Percentiles rank a stretch among this genome's conserved stretches.
These are phyloP conservation scores for Backusella tarrabulga DNA, from an alignment of 192 early-diverging fungal genomes.

Conservation along the genomic window DNA sequence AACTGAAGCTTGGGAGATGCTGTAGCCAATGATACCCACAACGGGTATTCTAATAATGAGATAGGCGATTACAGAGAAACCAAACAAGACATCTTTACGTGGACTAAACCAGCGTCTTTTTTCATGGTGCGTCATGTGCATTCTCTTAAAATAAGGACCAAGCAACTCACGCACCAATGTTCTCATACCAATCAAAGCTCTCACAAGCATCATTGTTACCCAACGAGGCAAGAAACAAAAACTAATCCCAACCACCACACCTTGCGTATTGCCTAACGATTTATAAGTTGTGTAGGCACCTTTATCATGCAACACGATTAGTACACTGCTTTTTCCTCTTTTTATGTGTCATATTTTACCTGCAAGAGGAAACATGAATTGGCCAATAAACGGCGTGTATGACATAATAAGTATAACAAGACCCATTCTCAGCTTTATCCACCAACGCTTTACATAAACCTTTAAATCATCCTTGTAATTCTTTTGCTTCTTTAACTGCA, in stretches of 20 bases:
- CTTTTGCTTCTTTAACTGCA: conserved; percentile 29
- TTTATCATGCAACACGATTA: neutral
- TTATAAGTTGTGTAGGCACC: conserved; percentile 47
- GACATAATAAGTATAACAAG: conserved; percentile 45
- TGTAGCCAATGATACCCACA: conserved; percentile 55
- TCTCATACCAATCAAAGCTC: conserved; percentile 52
- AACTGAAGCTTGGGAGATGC: conserved; percentile 49
- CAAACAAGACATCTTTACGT: conserved; percentile 55
- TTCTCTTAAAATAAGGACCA: conserved; percentile 59
- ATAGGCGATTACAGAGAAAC: conserved; percentile 56
- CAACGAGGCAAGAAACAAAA: conserved; percentile 43
- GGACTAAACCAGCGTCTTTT: conserved; percentile 56
- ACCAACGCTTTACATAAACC: conserved; percentile 44
- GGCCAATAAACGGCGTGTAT: conserved; percentile 49
- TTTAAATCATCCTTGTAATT: conserved; percentile 47
- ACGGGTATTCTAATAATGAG: conserved; percentile 50
- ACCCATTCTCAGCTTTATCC: conserved; percentile 38
- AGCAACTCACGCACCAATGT: conserved; percentile 55
- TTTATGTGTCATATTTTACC: conserved; percentile 20
- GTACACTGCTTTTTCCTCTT: neutral
- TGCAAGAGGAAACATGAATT: conserved; percentile 50
- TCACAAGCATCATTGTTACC: conserved; percentile 37
- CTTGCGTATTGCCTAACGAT: conserved; percentile 40
- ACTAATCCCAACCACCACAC: conserved; percentile 34
- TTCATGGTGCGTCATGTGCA: conserved; percentile 42